Evolutionary conservation across 257 asterid genomes (phyloP).

Genomic region (Scutellaria galericulata): DNA sequence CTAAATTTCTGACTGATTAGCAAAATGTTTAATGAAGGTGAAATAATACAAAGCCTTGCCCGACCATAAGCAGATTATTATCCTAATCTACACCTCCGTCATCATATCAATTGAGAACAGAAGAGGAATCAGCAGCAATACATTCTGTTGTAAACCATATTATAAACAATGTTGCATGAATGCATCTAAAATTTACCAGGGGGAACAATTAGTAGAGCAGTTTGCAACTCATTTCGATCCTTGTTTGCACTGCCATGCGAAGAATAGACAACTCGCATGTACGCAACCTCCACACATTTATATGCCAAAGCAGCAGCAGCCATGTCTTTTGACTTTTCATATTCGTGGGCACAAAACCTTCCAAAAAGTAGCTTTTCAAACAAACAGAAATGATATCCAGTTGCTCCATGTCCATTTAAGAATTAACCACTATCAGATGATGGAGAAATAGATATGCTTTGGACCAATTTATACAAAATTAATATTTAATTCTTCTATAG

Average conservation of each 20-base stretch:
- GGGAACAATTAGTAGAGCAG: constrained; percentile 74
- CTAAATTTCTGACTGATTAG: neutral
- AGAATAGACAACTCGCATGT: constrained; percentile 82
- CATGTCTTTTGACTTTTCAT: constrained; percentile 84
- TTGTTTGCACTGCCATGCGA: constrained; percentile 69
- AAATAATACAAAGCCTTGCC: constrained; percentile 1
- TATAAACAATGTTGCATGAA: constrained; percentile 21
- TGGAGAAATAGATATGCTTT: constrained; percentile 20
- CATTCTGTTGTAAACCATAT: constrained; percentile 16
- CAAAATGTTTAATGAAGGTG: constrained; percentile 8
- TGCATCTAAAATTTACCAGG: constrained; percentile 59
- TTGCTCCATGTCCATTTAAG: constrained; percentile 31
- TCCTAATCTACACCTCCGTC: constrained; percentile 9
- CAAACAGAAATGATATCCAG: constrained; percentile 35
- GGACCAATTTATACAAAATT: neutral
- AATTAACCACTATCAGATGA: constrained; percentile 23
- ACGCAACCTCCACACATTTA: constrained; percentile 91
- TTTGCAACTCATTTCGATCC: constrained; percentile 78
- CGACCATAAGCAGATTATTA: constrained; percentile 17
- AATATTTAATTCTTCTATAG: neutral
- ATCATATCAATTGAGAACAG: neutral
- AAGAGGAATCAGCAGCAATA: constrained; percentile 4
- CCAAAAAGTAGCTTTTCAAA: constrained; percentile 37
- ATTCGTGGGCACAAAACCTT: constrained; percentile 96
- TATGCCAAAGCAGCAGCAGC: constrained; percentile 96